Conservation (phyloP, 2,329 filamentous ascomycete species). For the Pestalotiopsis sp. region DNA sequence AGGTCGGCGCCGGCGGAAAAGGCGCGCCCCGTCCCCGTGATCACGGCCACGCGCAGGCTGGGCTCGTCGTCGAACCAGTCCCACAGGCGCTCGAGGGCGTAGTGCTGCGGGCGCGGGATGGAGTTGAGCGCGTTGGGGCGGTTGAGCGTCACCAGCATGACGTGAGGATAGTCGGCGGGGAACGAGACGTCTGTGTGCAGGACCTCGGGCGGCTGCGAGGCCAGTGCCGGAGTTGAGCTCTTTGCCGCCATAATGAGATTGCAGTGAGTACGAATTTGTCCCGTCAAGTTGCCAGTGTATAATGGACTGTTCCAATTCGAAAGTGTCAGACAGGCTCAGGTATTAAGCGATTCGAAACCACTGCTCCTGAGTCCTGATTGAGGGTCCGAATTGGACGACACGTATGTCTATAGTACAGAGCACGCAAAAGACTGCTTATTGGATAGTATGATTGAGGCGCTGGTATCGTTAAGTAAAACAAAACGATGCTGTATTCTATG, state of each 20-base stretch:
- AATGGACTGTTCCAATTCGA: too few relatives aligned
- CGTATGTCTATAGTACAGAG: too few relatives aligned
- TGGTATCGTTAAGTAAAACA: neutral
- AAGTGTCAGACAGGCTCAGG: too few relatives aligned
- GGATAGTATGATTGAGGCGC: too few relatives aligned
- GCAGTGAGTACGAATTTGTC: neutral
- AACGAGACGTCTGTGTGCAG: conserved; percentile 48
- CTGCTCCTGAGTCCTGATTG: too few relatives aligned
- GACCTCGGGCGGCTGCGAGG: conserved; percentile 42
- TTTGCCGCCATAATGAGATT: neutral
- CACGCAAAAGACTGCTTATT: too few relatives aligned
- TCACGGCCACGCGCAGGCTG: conserved; percentile 60
- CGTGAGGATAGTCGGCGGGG: conserved; percentile 47
- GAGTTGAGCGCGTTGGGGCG: conserved; percentile 62
- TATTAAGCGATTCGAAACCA: too few relatives aligned
- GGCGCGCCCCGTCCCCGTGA: conserved; percentile 65
- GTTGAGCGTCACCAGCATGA: conserved; percentile 64
- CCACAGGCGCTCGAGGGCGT: conserved; percentile 52
- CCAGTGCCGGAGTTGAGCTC: conserved; percentile 21
- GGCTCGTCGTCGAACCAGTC: conserved; percentile 67
- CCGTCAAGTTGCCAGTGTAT: too few relatives aligned
- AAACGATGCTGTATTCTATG: neutral
- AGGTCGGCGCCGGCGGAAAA: conserved; percentile 73
- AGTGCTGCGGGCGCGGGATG: conserved; percentile 52
- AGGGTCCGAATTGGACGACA: too few relatives aligned